These are phyloP conservation scores for Sugiyamaella chiloensis DNA, from an alignment of 805 yeast species.

Conservation along the genomic window DNA sequence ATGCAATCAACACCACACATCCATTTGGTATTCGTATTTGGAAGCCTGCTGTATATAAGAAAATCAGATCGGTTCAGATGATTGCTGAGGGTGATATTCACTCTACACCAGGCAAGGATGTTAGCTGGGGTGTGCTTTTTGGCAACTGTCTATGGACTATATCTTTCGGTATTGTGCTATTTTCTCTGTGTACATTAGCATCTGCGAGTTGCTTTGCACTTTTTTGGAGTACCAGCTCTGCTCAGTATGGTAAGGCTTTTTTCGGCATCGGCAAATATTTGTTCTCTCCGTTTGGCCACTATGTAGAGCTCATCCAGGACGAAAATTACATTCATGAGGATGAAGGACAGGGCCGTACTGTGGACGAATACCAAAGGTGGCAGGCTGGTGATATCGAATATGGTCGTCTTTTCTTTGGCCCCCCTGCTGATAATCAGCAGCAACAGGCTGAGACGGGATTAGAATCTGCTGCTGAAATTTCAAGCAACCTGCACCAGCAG, in stretches of 20 bases:
- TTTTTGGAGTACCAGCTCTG: slow-evolving; percentile 46
- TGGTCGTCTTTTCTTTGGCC: slow-evolving; percentile 77
- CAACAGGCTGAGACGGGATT: not conserved
- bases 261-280: slow-evolving; percentile 67
- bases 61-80: slow-evolving; percentile 83
- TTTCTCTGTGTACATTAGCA: slow-evolving; percentile 49
- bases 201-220: slow-evolving; percentile 44
- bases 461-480: not conserved
- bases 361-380: slow-evolving; percentile 87
- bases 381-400: slow-evolving; percentile 67
- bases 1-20: slow-evolving; percentile 93
- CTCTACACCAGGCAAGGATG: slow-evolving; percentile 54
- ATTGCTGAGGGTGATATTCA: slow-evolving; percentile 94
- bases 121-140: slow-evolving; percentile 58
- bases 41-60: slow-evolving; percentile 97
- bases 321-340: slow-evolving; percentile 83
- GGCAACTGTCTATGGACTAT: slow-evolving; percentile 73
- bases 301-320: slow-evolving; percentile 73
- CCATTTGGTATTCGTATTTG: slow-evolving; percentile 98
- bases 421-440: slow-evolving; percentile 36
- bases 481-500: not conserved
- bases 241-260: slow-evolving; percentile 60
- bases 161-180: slow-evolving; percentile 66
- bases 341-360: slow-evolving; percentile 79
- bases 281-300: slow-evolving; percentile 84